Base-by-base conservation (phyloP, 2,329 filamentous ascomycete species). In the Colletotrichum cordylinicola region DNA sequence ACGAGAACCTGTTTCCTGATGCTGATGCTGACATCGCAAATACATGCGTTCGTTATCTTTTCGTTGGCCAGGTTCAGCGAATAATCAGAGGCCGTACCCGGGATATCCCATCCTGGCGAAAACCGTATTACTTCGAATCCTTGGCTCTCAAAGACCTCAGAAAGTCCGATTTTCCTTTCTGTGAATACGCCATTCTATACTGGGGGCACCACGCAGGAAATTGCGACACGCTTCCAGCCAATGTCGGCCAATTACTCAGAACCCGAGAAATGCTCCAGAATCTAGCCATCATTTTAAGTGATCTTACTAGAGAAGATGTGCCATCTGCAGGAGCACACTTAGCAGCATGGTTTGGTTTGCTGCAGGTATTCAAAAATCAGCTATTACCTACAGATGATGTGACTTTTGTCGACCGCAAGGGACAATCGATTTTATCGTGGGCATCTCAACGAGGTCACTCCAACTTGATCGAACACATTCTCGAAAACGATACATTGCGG, bases 21-120 rank as follows among this genome's bases (percentile, higher is more conserved):
- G 74, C 76, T 1, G 48, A 79, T 5, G 2, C 13, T 6, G 31
- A 67, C 0, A 48, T 75, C 5, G 5, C 67, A 1, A 67, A 10
- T 4, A 74, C 31, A 13, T 83, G 82, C 62, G 29, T 81, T 35
- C 79, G 79, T 0, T 84, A 83, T 69, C 78, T 84, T 13, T 78
- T 78, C 16, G 81, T 81, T 31, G 43, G 75, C 5, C 33, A 52
- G 18, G n/a, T 31, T 8, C 37, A 15, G 8, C 62, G n/a, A 13
- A 1, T 6, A 7, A 52, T n/a, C 2, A 24, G n/a, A 55, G 4
- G 3, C 21, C 9, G 0, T 15, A 0, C 0, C n/a, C 21, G 5
- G n/a, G 1, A 4, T 13, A 24, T 66, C 8, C 55, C 21, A 8
- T 16, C 27, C 1, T 58, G 6, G 13, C 24, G 27, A 16, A 58